phyloP scores from a whole-genome alignment of 495 filamentous ascomycete species.

The Trichoderma gamsii region DNA sequence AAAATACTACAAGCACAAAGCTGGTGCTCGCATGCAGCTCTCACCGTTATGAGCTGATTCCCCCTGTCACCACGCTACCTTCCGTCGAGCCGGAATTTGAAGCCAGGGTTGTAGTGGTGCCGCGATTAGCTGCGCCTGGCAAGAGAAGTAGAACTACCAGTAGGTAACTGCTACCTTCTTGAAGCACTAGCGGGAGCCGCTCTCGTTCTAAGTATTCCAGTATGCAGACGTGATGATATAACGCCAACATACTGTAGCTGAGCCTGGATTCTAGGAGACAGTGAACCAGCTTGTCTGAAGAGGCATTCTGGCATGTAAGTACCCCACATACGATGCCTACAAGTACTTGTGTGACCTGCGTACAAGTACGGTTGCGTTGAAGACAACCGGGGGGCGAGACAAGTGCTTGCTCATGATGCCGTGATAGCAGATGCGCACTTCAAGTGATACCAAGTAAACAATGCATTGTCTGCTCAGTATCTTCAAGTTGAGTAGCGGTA shows the following conservation, averaged over 20 bases:
- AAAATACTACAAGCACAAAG: constrained; percentile 8
- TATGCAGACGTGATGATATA: neutral
- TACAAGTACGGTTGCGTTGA: no score
- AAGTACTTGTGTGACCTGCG: no score
- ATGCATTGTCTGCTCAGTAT: no score
- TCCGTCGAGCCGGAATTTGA: constrained; percentile 6
- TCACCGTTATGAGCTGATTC: neutral
- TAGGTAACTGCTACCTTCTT: neutral
- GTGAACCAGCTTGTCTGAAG: neutral
- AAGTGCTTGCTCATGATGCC: neutral
- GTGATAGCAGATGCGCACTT: neutral
- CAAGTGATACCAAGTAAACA: no score
- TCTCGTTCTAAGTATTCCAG: neutral
- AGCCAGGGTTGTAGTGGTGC: neutral
- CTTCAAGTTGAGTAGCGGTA: no score
- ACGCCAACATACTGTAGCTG: neutral
- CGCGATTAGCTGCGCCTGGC: neutral
- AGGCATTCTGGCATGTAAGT: no score
- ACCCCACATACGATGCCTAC: no score
- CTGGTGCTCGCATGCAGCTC: neutral
- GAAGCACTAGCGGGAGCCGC: neutral
- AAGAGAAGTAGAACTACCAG: no score
- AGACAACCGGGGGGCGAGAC: no score
- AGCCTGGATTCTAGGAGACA: neutral
- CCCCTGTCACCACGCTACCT: constrained; percentile 8